Conservation (phyloP, 108 stramenopile genomes). For the Cyclotella choctawhatcheeana region DNA sequence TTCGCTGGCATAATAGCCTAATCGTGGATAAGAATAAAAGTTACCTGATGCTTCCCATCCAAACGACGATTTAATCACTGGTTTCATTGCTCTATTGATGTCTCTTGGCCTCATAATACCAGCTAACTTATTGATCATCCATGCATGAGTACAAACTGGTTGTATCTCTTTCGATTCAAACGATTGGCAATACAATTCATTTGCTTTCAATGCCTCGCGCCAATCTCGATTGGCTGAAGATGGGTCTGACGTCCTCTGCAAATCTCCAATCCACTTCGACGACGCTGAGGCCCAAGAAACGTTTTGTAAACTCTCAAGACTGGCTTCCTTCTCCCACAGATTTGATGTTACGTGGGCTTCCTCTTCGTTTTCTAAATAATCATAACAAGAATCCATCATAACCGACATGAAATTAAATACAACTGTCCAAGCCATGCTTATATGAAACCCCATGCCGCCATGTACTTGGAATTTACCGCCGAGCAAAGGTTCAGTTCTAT, state of each 20-base stretch:
- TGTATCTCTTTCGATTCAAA: not conserved
- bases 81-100: conserved; percentile 5
- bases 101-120: conserved; percentile 3
- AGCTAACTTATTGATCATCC: conserved; percentile 16
- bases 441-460: conserved; percentile 34
- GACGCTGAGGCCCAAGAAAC: conserved; percentile 1
- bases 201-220: not conserved
- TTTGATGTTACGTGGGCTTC: not conserved
- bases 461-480: conserved; percentile 16
- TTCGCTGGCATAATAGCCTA: conserved; percentile 23
- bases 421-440: conserved; percentile 33
- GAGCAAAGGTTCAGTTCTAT: conserved; percentile 17
- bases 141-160: conserved; percentile 31
- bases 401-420: conserved; percentile 26
- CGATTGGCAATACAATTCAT: not conserved
- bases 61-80: conserved; percentile 17
- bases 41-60: conserved; percentile 31
- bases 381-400: conserved; percentile 24
- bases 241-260: conserved; percentile 4
- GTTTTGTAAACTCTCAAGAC: not conserved
- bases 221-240: not conserved
- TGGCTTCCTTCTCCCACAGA: conserved; percentile 2
- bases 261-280: conserved; percentile 1
- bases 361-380: not conserved
- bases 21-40: conserved; percentile 13